phyloP scores from a whole-genome alignment of 176 grass and related monocot species.

The Areca catechu region DNA sequence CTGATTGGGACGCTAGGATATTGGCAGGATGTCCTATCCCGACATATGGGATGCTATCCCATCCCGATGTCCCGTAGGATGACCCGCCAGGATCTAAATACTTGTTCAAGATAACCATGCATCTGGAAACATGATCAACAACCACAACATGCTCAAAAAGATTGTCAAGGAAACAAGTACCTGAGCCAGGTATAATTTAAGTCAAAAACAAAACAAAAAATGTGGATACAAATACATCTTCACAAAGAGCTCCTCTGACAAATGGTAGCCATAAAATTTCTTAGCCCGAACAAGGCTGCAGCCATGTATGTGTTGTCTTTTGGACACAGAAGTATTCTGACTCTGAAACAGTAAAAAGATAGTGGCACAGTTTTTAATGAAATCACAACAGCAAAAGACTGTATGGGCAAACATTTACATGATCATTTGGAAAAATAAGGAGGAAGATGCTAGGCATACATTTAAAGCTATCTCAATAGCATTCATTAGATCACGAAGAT shows the following conservation, averaged over 20 bases:
- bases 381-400: slow-evolving; percentile 9
- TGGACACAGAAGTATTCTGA: slow-evolving; percentile 32
- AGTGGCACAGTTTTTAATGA: slow-evolving; percentile 2
- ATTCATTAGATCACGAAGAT: slow-evolving; percentile 64
- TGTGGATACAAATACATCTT: slow-evolving; percentile 96
- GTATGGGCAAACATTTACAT: too few species aligned
- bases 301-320: slow-evolving; percentile 80
- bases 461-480: slow-evolving; percentile 81
- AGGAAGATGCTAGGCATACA: slow-evolving; percentile 37
- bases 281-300: slow-evolving; percentile 90
- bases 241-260: slow-evolving; percentile 64
- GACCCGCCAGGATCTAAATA: too few species aligned
- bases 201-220: slow-evolving; percentile 1
- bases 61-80: too few species aligned
- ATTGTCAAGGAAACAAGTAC: too few species aligned
- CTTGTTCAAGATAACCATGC: too few species aligned
- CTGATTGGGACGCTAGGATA: too few species aligned
- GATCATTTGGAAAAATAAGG: not conserved
- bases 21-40: too few species aligned
- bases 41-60: too few species aligned
- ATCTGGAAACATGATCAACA: too few species aligned
- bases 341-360: slow-evolving; percentile 21
- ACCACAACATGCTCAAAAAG: too few species aligned
- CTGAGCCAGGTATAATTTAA: too few species aligned
- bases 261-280: slow-evolving; percentile 80